phyloP scores from a whole-genome alignment of 805 yeast species.

The Barnettozyma vustinii region DNA sequence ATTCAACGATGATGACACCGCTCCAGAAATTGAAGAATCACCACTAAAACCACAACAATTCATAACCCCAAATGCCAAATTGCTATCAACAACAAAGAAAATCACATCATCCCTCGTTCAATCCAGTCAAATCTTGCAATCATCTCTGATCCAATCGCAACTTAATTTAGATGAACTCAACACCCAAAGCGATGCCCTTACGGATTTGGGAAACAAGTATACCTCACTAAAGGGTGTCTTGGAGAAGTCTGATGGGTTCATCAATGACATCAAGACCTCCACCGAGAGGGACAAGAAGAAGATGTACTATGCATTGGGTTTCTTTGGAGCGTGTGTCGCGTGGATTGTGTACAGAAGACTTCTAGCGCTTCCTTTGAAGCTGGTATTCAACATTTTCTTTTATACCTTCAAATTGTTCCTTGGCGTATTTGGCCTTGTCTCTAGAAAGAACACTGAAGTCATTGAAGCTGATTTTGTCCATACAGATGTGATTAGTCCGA shows the following conservation, averaged over 20 bases:
- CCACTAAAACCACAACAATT: not conserved
- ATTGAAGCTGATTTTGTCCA: constrained; percentile 7
- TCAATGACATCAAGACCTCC: constrained; percentile 22
- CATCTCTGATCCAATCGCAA: constrained; percentile 22
- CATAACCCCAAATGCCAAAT: constrained; percentile 18
- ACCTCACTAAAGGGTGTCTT: constrained; percentile 16
- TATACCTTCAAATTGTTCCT: constrained; percentile 9
- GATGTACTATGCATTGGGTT: constrained; percentile 20
- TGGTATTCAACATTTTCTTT: constrained; percentile 10
- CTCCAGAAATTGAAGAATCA: not conserved
- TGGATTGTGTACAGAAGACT: constrained; percentile 22
- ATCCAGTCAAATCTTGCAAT: constrained; percentile 23
- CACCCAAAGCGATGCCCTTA: constrained; percentile 19
- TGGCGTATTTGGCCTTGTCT: constrained; percentile 12
- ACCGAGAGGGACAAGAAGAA: constrained; percentile 18
- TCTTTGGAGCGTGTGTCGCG: constrained; percentile 18
- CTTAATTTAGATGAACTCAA: constrained; percentile 23
- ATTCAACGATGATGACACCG: not conserved
- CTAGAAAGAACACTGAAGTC: not conserved
- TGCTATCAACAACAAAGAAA: constrained; percentile 22
- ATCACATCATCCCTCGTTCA: constrained; percentile 22
- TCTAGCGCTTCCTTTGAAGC: constrained; percentile 17
- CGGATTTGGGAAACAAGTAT: constrained; percentile 17
- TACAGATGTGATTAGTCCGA: constrained; percentile 3
- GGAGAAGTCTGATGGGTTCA: constrained; percentile 21